Evolutionary conservation across 2,329 filamentous ascomycete species (phyloP).

Genomic region (Exophiala spinifera): DNA sequence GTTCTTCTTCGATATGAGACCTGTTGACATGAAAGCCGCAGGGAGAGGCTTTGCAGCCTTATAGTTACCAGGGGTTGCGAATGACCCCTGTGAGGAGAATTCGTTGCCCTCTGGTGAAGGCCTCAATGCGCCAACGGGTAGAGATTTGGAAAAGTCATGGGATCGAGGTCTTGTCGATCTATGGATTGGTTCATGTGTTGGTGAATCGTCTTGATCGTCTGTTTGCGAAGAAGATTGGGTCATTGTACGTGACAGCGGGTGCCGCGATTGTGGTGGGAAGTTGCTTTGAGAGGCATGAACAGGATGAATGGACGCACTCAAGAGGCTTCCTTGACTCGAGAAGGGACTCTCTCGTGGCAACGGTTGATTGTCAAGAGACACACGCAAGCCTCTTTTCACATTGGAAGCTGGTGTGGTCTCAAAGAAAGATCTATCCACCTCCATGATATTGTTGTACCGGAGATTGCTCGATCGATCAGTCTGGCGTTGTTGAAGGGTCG

Average conservation of each 20-base stretch:
- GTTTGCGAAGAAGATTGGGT: conserved; percentile 84
- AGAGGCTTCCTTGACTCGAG: conserved; percentile 51
- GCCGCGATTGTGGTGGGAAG: conserved; percentile 48
- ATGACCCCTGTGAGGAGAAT: conserved; percentile 47
- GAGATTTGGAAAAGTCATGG: conserved; percentile 59
- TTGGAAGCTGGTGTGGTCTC: conserved; percentile 51
- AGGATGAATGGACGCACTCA: conserved; percentile 54
- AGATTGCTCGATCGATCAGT: conserved; percentile 56
- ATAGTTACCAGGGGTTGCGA: conserved; percentile 73
- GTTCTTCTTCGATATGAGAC: conserved; percentile 91
- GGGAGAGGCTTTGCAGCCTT: conserved; percentile 73
- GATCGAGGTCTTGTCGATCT: conserved; percentile 43
- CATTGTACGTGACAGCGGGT: conserved; percentile 81
- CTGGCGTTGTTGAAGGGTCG: conserved; percentile 81
- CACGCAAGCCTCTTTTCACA: conserved; percentile 64
- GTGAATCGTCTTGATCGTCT: conserved; percentile 71
- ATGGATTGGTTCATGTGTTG: conserved; percentile 58
- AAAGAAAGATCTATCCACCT: conserved; percentile 44
- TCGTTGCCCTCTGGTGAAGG: conserved; percentile 38
- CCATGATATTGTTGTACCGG: conserved; percentile 34
- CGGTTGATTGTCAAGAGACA: conserved; percentile 74
- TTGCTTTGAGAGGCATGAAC: conserved; percentile 39
- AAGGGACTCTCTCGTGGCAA: conserved; percentile 64
- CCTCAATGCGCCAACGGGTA: conserved; percentile 64
- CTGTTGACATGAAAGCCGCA: conserved; percentile 89